Evolutionary conservation across 164 flowering plant species (phyloP), one percentile per base, ranked within the genome.

Genomic region (Vitis labrusca): DNA sequence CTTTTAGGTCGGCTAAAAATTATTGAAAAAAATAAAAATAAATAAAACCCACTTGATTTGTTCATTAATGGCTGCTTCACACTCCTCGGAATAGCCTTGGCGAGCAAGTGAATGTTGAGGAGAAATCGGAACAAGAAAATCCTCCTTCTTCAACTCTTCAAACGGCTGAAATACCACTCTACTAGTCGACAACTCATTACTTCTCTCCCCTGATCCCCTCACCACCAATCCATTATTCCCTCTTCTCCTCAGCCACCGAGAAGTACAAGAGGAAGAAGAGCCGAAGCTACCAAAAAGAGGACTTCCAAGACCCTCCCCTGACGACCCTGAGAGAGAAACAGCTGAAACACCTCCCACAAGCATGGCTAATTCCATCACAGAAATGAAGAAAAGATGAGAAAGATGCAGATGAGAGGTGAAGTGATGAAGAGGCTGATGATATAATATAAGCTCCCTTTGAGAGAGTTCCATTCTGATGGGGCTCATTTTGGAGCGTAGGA

Each of bases 31-130:
- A 54, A 17, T 10, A 19, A 50, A 58, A 60, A 10, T n/a, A 23
- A 32, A 8, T 2, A 11, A 4, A 1, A 37, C 77, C 10, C 54
- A 81, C 84, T 81, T 81, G 68, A 81, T 81, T 77, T 81, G 84
- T 62, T 78, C 81, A 55, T 81, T 81, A 16, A 78, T 50, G 0
- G 81, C 81, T 2, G 84, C 73, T 65, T 81, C 84, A 54, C 75
- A 72, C 19, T 70, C 81, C 1, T 72, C 71, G 0, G 19, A 16
- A 16, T 61, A 80, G 6, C 13, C 4, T 69, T 80, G 83, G 50
- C 83, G 78, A 59, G 83, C 80, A 12, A 80, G 72, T 0, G 83
- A 80, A n/a, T 66, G 13, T 2, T 69, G 69, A 8, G 77, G 77
- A 1, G 68, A 5, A 3, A 75, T 32, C 1, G 83, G 83, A 23